These are phyloP conservation scores for Botrytis elliptica DNA, from an alignment of 2,329 filamentous ascomycete genomes.

Conservation along the genomic window DNA sequence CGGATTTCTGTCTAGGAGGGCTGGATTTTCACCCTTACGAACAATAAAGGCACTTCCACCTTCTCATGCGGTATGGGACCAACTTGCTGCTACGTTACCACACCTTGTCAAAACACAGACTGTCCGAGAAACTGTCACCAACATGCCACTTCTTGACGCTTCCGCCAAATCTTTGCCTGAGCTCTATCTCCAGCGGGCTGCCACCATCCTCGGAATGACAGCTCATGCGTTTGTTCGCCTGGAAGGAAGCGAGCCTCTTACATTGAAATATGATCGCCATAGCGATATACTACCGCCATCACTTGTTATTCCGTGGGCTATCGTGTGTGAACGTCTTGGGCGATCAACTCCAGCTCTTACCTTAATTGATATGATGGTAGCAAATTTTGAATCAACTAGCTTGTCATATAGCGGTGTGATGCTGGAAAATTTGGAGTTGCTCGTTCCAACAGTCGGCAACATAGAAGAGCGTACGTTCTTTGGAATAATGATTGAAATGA, in stretches of 20 bases:
- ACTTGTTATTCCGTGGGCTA: conserved; percentile 3
- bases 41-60: not conserved
- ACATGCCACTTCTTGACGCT: conserved; percentile 7
- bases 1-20: not conserved
- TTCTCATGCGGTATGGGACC: conserved; percentile 3
- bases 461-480: not conserved
- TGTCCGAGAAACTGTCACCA: conserved; percentile 6
- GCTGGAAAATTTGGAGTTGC: conserved; percentile 2
- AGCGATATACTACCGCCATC: conserved; percentile 11
- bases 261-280: conserved; percentile 4
- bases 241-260: conserved; percentile 12
- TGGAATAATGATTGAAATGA: conserved; percentile 1
- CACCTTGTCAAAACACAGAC: conserved; percentile 5
- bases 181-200: not conserved
- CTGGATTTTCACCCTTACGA: not conserved
- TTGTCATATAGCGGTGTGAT: not conserved
- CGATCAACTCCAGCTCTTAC: conserved; percentile 1
- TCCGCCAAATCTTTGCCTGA: conserved; percentile 1
- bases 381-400: not conserved
- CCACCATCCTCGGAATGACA: conserved; percentile 8
- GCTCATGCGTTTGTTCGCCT: conserved; percentile 8
- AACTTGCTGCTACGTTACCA: not conserved
- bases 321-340: conserved; percentile 1
- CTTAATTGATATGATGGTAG: not conserved
- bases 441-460: conserved; percentile 1